Evolutionary conservation across 805 yeast genomes (phyloP).

Genomic region (Yarrowia sp.): DNA sequence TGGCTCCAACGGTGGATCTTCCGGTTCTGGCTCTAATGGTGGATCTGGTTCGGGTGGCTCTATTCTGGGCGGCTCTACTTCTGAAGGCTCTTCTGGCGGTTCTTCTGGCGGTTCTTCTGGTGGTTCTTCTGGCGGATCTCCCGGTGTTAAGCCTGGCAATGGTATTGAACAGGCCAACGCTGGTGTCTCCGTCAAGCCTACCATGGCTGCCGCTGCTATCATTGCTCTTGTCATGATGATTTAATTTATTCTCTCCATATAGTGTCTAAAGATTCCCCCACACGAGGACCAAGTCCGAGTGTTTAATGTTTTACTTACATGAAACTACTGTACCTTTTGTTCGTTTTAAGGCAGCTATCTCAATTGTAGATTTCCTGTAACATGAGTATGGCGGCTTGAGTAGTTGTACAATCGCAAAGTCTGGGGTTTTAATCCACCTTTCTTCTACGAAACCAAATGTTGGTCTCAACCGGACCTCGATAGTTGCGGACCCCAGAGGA

Average conservation of each 20-base stretch:
- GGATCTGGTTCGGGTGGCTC: neutral
- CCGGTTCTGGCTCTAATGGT: neutral
- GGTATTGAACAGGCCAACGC: neutral
- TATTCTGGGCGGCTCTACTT: neutral
- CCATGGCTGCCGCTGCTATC: conserved; percentile 1
- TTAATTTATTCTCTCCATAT: neutral
- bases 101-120: neutral
- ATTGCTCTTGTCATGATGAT: neutral
- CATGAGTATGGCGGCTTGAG: too few relatives aligned
- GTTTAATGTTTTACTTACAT: neutral
- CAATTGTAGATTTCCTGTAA: too few relatives aligned
- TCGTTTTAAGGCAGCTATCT: too few relatives aligned
- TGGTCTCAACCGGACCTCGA: too few relatives aligned
- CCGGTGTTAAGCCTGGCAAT: neutral
- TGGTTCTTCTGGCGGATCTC: neutral
- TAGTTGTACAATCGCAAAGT: too few relatives aligned
- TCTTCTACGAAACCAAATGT: too few relatives aligned
- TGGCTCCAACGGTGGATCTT: neutral
- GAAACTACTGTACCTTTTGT: too few relatives aligned
- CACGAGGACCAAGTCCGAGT: neutral
- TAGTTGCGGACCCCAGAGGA: too few relatives aligned
- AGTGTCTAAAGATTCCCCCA: neutral
- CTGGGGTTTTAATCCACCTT: too few relatives aligned
- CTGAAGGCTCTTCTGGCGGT: neutral
- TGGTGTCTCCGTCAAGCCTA: neutral